These are phyloP conservation scores for Exophiala spinifera DNA, from an alignment of 2,329 filamentous ascomycete species.

Conservation along the genomic window DNA sequence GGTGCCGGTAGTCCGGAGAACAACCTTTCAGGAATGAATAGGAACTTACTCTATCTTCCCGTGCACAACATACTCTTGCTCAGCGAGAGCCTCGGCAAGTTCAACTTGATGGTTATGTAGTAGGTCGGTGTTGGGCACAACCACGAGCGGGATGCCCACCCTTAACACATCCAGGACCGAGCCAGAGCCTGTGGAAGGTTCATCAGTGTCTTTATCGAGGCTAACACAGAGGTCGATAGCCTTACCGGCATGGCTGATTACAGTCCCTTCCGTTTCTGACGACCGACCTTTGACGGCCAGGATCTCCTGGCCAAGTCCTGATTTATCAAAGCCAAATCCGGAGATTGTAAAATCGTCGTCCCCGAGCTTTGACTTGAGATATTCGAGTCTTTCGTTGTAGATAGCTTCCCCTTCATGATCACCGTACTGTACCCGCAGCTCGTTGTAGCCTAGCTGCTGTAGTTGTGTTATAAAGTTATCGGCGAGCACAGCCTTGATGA, in stretches of 20 bases:
- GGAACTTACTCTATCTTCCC: slow-evolving; percentile 61
- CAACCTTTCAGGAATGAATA: background rate
- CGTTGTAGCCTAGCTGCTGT: slow-evolving; percentile 59
- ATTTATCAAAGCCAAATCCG: slow-evolving; percentile 64
- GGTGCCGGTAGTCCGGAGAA: background rate
- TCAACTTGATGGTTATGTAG: slow-evolving; percentile 90
- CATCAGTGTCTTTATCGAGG: background rate
- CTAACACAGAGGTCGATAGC: background rate
- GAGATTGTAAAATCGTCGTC: slow-evolving; percentile 50
- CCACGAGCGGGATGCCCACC: slow-evolving; percentile 71
- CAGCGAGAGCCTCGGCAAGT: slow-evolving; percentile 71
- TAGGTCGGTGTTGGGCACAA: slow-evolving; percentile 79
- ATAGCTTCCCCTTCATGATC: slow-evolving; percentile 54
- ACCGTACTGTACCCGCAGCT: slow-evolving; percentile 78
- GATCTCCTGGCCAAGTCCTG: slow-evolving; percentile 61
- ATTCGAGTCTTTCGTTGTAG: slow-evolving; percentile 44
- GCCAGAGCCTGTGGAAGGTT: slow-evolving; percentile 65
- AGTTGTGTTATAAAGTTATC: slow-evolving; percentile 63
- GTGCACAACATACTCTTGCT: slow-evolving; percentile 72
- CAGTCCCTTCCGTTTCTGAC: slow-evolving; percentile 54
- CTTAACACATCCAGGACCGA: slow-evolving; percentile 81
- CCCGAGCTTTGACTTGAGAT: slow-evolving; percentile 24
- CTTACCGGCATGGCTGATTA: slow-evolving; percentile 86
- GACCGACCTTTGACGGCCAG: slow-evolving; percentile 47
- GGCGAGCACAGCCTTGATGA: slow-evolving; percentile 65